Evolutionary conservation across 2,329 filamentous ascomycete genomes (phyloP).

Genomic region (Gaeumannomyces sp.): DNA sequence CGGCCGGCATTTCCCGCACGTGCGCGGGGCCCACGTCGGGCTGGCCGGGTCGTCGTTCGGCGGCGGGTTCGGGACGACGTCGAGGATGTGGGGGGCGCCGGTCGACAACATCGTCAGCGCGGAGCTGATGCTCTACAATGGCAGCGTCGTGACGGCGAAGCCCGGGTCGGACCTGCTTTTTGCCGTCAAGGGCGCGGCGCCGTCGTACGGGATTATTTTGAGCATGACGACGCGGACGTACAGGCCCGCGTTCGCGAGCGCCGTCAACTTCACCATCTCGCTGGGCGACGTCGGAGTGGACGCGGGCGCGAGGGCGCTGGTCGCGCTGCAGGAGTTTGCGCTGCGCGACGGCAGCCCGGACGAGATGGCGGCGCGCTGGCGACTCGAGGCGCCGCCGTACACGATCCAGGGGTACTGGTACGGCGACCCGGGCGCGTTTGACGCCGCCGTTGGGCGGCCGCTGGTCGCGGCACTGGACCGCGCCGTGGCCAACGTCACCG

Average conservation of each 20-base stretch:
- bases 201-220: not conserved
- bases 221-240: not conserved
- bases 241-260: not conserved
- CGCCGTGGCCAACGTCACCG: not conserved
- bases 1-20: conserved; percentile 4
- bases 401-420: not conserved
- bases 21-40: not conserved
- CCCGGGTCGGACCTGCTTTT: not conserved
- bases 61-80: not conserved
- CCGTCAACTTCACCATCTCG: not conserved
- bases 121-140: not conserved
- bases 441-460: not conserved
- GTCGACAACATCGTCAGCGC: not conserved
- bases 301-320: not conserved
- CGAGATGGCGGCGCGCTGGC: not conserved
- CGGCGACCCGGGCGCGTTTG: not conserved
- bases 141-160: not conserved
- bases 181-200: not conserved
- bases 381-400: not conserved
- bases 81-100: not conserved
- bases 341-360: not conserved
- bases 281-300: not conserved
- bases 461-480: not conserved
- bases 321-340: conserved; percentile 1
- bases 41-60: not conserved